Evolutionary conservation across 495 filamentous ascomycete genomes (phyloP).

Genomic region (Cercophora newfieldiana): DNA sequence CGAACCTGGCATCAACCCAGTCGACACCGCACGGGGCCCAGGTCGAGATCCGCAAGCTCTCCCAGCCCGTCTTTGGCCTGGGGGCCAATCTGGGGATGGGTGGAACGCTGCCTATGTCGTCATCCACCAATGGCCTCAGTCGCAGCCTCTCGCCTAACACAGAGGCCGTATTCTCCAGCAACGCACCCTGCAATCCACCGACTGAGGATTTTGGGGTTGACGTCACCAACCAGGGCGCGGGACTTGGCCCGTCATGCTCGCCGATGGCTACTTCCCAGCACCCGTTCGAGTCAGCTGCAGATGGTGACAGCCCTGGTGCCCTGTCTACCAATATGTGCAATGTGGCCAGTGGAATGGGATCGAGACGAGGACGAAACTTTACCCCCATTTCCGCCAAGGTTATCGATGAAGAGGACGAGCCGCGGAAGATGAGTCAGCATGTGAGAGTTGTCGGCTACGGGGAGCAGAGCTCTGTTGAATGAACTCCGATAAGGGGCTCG

Average conservation of each 20-base stretch:
- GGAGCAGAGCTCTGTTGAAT: neutral
- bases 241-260: neutral
- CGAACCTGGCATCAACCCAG: constrained; percentile 13
- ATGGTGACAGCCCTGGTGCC: neutral
- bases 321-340: neutral
- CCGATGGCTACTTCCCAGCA: neutral
- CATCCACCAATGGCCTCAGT: neutral
- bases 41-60: constrained; percentile 36
- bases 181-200: neutral
- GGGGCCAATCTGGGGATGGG: neutral
- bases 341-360: constrained; percentile 10
- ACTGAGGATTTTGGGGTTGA: neutral
- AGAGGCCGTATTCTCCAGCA: neutral
- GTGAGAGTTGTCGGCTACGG: constrained; percentile 17
- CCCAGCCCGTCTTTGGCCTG: constrained; percentile 33
- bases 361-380: constrained; percentile 46
- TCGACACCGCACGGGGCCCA: constrained; percentile 24
- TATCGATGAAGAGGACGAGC: constrained; percentile 43
- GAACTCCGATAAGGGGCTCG: neutral
- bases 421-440: constrained; percentile 35
- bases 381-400: constrained; percentile 45
- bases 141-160: neutral
- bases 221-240: neutral
- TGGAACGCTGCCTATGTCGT: neutral
- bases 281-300: neutral